Evolutionary conservation across 306 rosid species (phyloP), one percentile per base, ranked within the genome.

Genomic region (Vigna trinervia): DNA sequence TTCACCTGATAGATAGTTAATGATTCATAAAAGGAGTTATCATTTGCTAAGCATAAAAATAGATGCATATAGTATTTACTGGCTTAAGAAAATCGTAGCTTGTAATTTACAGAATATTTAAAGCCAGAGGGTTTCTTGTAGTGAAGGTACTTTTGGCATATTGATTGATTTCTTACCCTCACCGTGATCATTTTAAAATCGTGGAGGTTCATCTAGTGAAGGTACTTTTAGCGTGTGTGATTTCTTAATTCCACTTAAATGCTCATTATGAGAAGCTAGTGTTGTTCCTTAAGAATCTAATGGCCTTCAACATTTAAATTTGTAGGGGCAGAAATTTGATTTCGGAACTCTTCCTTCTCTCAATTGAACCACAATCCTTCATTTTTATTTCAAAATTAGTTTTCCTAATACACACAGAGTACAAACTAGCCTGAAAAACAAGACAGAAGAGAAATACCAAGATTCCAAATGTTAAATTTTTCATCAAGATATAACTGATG

Each of bases 151-250:
- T 47, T 54, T 79, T 47, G 28, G 19, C 72, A 71, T 43, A 54
- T 71, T 60, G 36, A 69, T 74, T 43, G 58, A 68, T 68, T 83
- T 71, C 65, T 61, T 69, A 36, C 56, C 47, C 63, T 32, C 75
- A 53, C 47, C 66, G 22, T 41, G 11, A 64, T 39, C 51, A 57
- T 77, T 78, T 39, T 41, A 15, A 73, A 50, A 67, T 9, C 23
- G 23, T 22, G 9, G 36, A 63, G 65, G 48, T 23, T 53, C 64
- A 15, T 64, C 19, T 67, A 23, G 32, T 74, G 64, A 70, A 61
- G 73, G 41, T 28, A 14, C 11, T 30, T 48, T 79, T 47, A 47
- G 20, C 76, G 60, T 45, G 63, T 41, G 50, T 61, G 60, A 74
- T 69, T 79, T 71, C 51, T 63, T 57, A 47, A 38, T 30, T 59